Conservation (phyloP, 768 basidiomycete species). For the Hygrophorus russula region DNA sequence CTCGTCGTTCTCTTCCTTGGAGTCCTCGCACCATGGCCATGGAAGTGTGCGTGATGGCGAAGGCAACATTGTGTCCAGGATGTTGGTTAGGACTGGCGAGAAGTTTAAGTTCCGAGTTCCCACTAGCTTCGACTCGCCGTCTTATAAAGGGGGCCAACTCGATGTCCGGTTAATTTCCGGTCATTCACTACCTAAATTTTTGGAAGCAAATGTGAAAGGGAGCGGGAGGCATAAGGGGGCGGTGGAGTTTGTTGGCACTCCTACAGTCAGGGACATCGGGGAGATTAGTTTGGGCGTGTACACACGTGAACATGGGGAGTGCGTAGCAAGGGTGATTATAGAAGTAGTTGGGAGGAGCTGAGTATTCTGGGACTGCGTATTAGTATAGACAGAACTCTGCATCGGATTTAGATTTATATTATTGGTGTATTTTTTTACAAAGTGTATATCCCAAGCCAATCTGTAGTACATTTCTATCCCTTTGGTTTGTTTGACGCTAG, state of each 20-base stretch:
- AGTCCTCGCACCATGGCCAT: constrained; percentile 42
- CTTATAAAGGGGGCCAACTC: constrained; percentile 5
- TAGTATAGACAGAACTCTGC: no score
- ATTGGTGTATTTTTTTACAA: no score
- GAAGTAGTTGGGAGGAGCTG: constrained; percentile 33
- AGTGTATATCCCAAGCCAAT: no score
- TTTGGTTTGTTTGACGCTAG: no score
- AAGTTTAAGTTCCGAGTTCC: constrained; percentile 48
- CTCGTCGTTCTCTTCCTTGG: constrained; percentile 56
- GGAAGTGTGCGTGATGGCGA: constrained; percentile 17
- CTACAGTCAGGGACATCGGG: constrained; percentile 38
- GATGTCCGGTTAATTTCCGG: constrained; percentile 42
- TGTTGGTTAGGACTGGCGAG: constrained; percentile 46
- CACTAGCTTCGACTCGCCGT: constrained; percentile 14
- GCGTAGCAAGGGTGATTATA: constrained; percentile 43
- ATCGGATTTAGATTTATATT: no score
- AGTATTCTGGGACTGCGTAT: no score
- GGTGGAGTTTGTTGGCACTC: constrained; percentile 48
- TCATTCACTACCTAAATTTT: constrained; percentile 40
- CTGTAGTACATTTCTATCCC: no score
- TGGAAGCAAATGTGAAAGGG: constrained; percentile 39
- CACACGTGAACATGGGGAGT: constrained; percentile 33
- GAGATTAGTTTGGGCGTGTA: constrained; percentile 46
- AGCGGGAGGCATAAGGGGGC: constrained; percentile 29
- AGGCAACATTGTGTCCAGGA: constrained; percentile 20